Evolutionary conservation across 164 flowering plant species (phyloP), one percentile per base, ranked within the genome.

Genomic region (Sedum album): DNA sequence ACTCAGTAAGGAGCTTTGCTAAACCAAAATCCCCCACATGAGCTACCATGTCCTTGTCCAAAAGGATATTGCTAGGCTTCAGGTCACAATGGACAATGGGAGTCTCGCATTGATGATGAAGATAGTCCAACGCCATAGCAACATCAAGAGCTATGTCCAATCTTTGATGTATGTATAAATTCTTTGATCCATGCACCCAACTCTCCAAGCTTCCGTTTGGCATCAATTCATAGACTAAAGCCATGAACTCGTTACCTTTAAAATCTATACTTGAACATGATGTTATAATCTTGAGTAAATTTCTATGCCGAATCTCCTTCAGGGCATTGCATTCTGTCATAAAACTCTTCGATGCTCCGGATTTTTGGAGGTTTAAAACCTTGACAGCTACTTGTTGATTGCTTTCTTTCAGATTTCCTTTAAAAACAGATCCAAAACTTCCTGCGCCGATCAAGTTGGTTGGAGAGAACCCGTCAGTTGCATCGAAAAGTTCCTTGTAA

Each of bases 1-100:
- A 26, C 7, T 42, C 41, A 3, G 31, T 10, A 7, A 77, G 44
- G 17, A 80, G 30, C 49, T 39, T 80, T 30, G 80, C 76, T 49
- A 77, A 30, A 7, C 83, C 83, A 63, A 80, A 80, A 51, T 80
- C 80, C 2, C 80, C 66, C 2, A 80, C 74, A 28, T 70, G 73
- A 0, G 76, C 79, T 31, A 41, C 55, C 75, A 75, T 75, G 25
- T 77, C 79, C 42, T 31, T 13, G 60, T 75, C 77, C 5, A 80
- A 76, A 68, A 79, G 80, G 67, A 79, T 63, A 60, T 79, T 79
- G 76, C 78, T 79, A 9, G 82, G 79, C 72, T 80, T 80, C 15
- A 80, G 42, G 26, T 80, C 82, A 41, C 78, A 68, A 17, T 78
- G 79, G 64, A 73, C 51, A 0, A 78, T 60, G 2, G 72, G 33